Percentiles rank a stretch among this genome's conserved stretches.
Conservation (phyloP, 1,139 yeast species). For the Hemisphaericaspora xylanilytica region DNA sequence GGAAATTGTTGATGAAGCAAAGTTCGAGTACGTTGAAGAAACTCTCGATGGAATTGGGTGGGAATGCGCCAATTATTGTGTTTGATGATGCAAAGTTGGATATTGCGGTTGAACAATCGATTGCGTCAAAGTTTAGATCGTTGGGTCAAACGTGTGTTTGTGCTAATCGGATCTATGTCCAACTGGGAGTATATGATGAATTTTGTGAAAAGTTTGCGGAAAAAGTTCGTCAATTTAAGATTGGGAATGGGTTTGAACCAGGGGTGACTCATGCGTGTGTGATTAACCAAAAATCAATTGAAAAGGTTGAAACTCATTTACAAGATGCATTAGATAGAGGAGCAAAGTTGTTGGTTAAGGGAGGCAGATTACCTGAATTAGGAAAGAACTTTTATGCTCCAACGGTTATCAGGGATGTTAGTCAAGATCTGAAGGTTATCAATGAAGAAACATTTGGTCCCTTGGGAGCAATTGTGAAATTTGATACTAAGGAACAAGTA, state of each 20-base stretch:
- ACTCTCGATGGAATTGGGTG: conserved; percentile 52
- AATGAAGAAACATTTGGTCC: conserved; percentile 51
- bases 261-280: conserved; percentile 48
- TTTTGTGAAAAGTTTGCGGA: conserved; percentile 36
- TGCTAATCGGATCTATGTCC: conserved; percentile 79
- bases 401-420: conserved; percentile 39
- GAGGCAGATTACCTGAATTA: conserved; percentile 38
- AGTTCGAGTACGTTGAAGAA: conserved; percentile 47
- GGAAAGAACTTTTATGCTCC: conserved; percentile 43
- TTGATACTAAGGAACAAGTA: conserved; percentile 41
- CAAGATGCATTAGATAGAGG: conserved; percentile 44
- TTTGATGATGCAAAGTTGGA: conserved; percentile 50
- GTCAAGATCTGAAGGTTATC: conserved; percentile 38
- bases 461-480: conserved; percentile 41
- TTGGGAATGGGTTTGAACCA: conserved; percentile 44
- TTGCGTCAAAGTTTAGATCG: conserved; percentile 58
- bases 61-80: conserved; percentile 51
- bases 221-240: conserved; percentile 32
- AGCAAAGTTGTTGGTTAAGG: conserved; percentile 39
- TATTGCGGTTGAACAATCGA: conserved; percentile 48
- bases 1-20: conserved; percentile 49
- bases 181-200: conserved; percentile 64
- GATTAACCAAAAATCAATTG: conserved; percentile 39
- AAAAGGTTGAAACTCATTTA: conserved; percentile 40
- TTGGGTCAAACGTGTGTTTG: conserved; percentile 93